Percentiles rank a stretch among this genome's conserved stretches.
Conservation (phyloP, 2,329 filamentous ascomycete species). For the Trichoderma gracile region DNA sequence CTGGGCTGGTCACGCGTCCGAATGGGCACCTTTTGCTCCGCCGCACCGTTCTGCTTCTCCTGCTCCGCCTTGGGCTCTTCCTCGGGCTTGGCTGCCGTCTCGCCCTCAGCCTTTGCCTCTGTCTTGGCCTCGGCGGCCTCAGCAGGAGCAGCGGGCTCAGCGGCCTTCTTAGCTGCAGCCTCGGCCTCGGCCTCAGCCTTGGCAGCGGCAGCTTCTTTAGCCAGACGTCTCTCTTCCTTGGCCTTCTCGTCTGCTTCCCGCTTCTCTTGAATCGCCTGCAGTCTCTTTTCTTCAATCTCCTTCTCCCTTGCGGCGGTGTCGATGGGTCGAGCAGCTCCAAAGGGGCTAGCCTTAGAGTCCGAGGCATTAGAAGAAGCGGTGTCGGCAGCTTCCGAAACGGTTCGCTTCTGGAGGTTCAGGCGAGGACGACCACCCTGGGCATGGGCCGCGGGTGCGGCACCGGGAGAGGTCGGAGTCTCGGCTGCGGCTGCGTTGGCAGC, state of each 20-base stretch:
- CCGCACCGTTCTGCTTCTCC: constrained; percentile 37
- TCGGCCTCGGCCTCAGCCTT: constrained; percentile 47
- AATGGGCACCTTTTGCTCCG: constrained; percentile 51
- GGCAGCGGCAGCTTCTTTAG: constrained; percentile 58
- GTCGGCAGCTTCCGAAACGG: constrained; percentile 71
- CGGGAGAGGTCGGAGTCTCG: constrained; percentile 69
- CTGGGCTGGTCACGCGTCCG: constrained; percentile 47
- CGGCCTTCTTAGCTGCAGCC: constrained; percentile 37
- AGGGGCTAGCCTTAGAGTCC: constrained; percentile 86
- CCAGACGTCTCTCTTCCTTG: constrained; percentile 69
- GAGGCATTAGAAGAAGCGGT: constrained; percentile 50
- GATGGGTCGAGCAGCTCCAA: constrained; percentile 90
- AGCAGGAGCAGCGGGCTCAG: constrained; percentile 36
- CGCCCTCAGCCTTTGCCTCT: constrained; percentile 37
- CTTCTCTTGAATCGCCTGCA: constrained; percentile 74
- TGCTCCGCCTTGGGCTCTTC: constrained; percentile 39
- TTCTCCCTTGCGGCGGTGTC: constrained; percentile 88
- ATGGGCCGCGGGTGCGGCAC: constrained; percentile 53
- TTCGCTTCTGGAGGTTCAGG: constrained; percentile 87
- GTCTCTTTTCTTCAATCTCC: constrained; percentile 85
- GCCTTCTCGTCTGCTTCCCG: constrained; percentile 84
- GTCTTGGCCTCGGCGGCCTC: constrained; percentile 38
- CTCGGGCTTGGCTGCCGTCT: constrained; percentile 36
- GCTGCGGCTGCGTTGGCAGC: constrained; percentile 64
- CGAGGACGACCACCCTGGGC: constrained; percentile 68